These are phyloP conservation scores for Tetrastigma voinierianum DNA, from an alignment of 164 flowering plant species.

Conservation along the genomic window DNA sequence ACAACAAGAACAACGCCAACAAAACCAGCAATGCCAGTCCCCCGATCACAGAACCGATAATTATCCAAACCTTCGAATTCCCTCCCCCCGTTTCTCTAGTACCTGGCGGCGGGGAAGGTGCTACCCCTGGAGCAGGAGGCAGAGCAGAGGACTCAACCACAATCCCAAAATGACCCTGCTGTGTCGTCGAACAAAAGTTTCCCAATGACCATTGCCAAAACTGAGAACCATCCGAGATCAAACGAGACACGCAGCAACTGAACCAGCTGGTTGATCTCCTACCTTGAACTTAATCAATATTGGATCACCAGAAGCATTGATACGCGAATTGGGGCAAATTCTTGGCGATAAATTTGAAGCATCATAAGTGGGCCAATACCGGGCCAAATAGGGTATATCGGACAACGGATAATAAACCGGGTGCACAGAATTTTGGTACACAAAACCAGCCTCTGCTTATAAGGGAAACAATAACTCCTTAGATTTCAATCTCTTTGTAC, in stretches of 20 bases:
- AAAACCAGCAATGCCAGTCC: slow-evolving; percentile 44
- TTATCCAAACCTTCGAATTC: slow-evolving; percentile 50
- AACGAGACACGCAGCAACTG: slow-evolving; percentile 57
- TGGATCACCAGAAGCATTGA: slow-evolving; percentile 47
- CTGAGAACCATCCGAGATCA: slow-evolving; percentile 51
- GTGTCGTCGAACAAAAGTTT: slow-evolving; percentile 42
- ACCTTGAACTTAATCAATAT: slow-evolving; percentile 44
- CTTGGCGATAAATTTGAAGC: slow-evolving; percentile 63
- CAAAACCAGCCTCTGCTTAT: slow-evolving; percentile 81
- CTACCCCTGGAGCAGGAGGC: slow-evolving; percentile 34
- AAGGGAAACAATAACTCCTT: slow-evolving; percentile 65
- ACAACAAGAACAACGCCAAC: slow-evolving; percentile 33
- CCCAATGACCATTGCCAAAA: slow-evolving; percentile 47
- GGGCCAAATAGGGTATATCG: slow-evolving; percentile 65
- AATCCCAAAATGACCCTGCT: slow-evolving; percentile 80
- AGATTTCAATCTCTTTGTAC: slow-evolving; percentile 60
- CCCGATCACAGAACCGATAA: slow-evolving; percentile 62
- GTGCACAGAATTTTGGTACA: slow-evolving; percentile 81
- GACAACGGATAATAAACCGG: slow-evolving; percentile 45
- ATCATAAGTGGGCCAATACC: slow-evolving; percentile 74
- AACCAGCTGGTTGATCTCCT: slow-evolving; percentile 38
- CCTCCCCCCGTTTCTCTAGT: slow-evolving; percentile 11
- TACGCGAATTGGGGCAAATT: slow-evolving; percentile 52
- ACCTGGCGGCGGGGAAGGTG: slow-evolving; percentile 18
- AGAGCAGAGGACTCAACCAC: slow-evolving; percentile 53